Conservation (phyloP, 2,329 filamentous ascomycete genomes). For the Thermothelomyces thermophilus region DNA sequence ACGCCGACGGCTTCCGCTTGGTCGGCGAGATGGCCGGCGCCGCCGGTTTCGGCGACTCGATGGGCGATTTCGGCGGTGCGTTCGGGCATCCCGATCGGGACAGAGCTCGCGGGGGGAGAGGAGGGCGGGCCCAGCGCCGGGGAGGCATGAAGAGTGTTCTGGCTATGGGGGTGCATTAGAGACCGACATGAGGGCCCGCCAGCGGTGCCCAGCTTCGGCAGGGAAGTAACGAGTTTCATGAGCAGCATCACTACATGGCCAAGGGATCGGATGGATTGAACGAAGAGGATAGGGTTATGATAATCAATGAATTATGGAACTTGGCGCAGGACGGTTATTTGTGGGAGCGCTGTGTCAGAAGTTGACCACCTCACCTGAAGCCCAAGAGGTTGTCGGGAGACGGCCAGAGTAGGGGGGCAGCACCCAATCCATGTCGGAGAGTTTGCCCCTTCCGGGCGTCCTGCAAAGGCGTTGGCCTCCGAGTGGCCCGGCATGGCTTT, state of each 20-base stretch:
- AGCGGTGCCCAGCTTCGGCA: neutral
- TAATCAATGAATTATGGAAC: neutral
- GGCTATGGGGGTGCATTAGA: conserved; percentile 3
- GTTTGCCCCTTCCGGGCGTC: too few relatives aligned
- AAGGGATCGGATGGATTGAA: neutral
- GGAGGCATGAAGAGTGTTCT: conserved; percentile 4
- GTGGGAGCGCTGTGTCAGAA: neutral
- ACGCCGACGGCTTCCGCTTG: conserved; percentile 62
- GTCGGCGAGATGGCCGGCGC: conserved; percentile 31
- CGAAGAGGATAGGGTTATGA: neutral
- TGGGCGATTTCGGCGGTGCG: conserved; percentile 11
- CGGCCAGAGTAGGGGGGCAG: too few relatives aligned
- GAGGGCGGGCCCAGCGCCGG: conserved; percentile 3
- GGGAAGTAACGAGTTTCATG: neutral
- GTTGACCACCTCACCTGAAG: neutral
- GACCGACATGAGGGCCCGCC: neutral
- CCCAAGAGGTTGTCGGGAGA: neutral
- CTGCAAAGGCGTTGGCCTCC: too few relatives aligned
- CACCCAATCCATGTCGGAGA: too few relatives aligned
- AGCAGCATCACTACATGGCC: conserved; percentile 1
- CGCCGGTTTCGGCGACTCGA: conserved; percentile 3
- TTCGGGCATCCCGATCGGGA: conserved; percentile 1
- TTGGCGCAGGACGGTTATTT: neutral
- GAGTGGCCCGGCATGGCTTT: too few relatives aligned
- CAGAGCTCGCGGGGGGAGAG: neutral